These are phyloP conservation scores for Fraxinus nigra DNA, from an alignment of 305 asterid genomes.

Conservation along the genomic window DNA sequence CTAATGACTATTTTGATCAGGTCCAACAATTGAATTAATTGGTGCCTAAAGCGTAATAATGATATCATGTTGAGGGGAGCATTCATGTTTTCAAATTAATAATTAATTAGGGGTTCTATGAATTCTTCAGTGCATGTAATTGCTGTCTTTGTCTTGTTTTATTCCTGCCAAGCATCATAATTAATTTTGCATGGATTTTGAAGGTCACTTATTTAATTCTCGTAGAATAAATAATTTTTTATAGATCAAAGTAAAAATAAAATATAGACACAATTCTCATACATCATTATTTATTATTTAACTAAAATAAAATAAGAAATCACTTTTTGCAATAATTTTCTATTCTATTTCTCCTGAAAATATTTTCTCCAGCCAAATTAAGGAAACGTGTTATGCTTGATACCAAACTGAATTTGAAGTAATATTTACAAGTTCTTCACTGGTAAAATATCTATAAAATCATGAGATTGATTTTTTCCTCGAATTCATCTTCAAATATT, in stretches of 20 bases:
- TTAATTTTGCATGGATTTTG: not conserved
- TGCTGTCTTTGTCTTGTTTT: not conserved
- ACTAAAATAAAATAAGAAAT: not conserved
- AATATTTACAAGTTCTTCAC: not conserved
- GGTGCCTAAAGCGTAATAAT: conserved; percentile 21
- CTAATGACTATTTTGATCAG: conserved; percentile 7
- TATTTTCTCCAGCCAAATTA: not conserved
- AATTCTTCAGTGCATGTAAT: not conserved
- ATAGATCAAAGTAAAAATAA: not conserved
- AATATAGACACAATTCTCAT: not conserved
- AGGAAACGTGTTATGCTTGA: not conserved
- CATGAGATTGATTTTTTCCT: not conserved
- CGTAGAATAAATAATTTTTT: not conserved
- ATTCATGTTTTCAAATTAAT: not conserved
- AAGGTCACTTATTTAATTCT: not conserved
- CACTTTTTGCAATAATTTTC: not conserved
- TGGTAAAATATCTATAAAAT: not conserved
- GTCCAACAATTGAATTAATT: not conserved
- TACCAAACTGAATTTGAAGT: not conserved
- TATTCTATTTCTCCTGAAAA: not conserved
- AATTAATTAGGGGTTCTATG: not conserved
- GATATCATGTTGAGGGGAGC: conserved; percentile 30
- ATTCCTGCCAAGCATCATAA: not conserved
- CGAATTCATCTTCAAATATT: not conserved
- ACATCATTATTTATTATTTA: not conserved